These are phyloP conservation scores for Cystofilobasidium capitatum DNA, from an alignment of 768 basidiomycete genomes.

Conservation along the genomic window DNA sequence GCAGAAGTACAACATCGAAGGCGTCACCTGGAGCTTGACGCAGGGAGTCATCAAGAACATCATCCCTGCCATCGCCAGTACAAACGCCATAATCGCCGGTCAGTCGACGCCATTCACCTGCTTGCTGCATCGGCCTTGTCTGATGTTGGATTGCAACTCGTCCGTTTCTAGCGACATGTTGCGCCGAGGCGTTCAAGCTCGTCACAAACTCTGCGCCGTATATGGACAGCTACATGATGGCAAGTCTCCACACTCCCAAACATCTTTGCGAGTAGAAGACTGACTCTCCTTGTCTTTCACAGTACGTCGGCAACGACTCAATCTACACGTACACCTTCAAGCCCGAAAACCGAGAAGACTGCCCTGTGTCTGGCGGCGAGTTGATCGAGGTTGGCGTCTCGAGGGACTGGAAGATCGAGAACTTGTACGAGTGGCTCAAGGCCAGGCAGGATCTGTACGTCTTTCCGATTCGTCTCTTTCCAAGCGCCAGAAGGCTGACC, in stretches of 20 bases:
- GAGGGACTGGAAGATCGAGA: conserved; percentile 67
- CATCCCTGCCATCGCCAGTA: conserved; percentile 92
- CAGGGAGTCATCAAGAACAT: conserved; percentile 99
- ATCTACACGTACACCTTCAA: conserved; percentile 97
- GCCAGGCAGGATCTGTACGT: conserved; percentile 86
- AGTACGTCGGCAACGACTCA: conserved; percentile 93
- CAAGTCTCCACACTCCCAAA: too few relatives aligned
- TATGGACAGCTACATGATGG: conserved; percentile 83
- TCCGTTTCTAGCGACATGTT: conserved; percentile 65
- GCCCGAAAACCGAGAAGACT: conserved; percentile 82
- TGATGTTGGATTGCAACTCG: not conserved
- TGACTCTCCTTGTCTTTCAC: conserved; percentile 35
- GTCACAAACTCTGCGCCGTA: conserved; percentile 89
- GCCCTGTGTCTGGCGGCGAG: conserved; percentile 95
- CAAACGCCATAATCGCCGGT: conserved; percentile 97
- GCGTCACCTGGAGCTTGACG: conserved; percentile 93
- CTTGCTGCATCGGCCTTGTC: not conserved
- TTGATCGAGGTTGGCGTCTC: conserved; percentile 60
- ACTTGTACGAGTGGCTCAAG: conserved; percentile 72
- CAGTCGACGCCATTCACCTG: conserved; percentile 28
- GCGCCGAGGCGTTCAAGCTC: conserved; percentile 98
- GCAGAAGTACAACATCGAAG: conserved; percentile 90
- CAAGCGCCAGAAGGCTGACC: not conserved
- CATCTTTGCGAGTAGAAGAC: not conserved
- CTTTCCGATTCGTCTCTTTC: not conserved